Base-by-base conservation (phyloP, 164 flowering plant species). In the Protea cynaroides region DNA sequence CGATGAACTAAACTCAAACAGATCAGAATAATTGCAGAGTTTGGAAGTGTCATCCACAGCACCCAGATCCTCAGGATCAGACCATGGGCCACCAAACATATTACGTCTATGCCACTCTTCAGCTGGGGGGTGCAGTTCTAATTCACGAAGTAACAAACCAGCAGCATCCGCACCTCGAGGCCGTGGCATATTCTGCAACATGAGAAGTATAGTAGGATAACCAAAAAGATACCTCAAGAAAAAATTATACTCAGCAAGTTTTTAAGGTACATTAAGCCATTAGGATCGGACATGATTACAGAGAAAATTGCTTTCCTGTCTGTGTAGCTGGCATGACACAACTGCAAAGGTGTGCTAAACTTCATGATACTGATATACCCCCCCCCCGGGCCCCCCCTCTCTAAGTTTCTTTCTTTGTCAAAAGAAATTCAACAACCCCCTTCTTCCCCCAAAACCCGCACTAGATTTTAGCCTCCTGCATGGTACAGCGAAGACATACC, bases 101-200 rank as follows among this genome's bases (percentile, higher is more conserved):
- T 95, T 92, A 54, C 95, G 81, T 59, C 92, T 80, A 67, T 95
- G 97, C 99, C 99, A 95, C 65, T 95, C 99, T 84, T 95, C 99
- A 69, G 97, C 89, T 36, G 99, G 99, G 59, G 99, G 99, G 66
- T 92, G 97, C 66, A 95, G 92, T 74, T 95, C 99, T 62, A 92
- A 76, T 75, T 95, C 99, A 44, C 99, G 93, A 15, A 95, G 91
- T 58, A 95, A 82, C 71, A 95, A 73, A 54, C 99, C 99, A 66
- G 99, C 99, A 65, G 99, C 99, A 84, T 95, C 99, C 58, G 99
- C 99, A 69, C 99, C 99, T 81, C 97, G 89, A 44, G 99, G 99
- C 50, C 99, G 85, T 52, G 99, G 99, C 97, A 95, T 91, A 72
- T 92, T 86, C 99, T 95, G 81, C 25, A 40, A 14, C 53, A 40